Percentiles rank a stretch among this genome's conserved stretches.
Conservation (phyloP, 305 asterid genomes). For the Fraxinus latifolia region DNA sequence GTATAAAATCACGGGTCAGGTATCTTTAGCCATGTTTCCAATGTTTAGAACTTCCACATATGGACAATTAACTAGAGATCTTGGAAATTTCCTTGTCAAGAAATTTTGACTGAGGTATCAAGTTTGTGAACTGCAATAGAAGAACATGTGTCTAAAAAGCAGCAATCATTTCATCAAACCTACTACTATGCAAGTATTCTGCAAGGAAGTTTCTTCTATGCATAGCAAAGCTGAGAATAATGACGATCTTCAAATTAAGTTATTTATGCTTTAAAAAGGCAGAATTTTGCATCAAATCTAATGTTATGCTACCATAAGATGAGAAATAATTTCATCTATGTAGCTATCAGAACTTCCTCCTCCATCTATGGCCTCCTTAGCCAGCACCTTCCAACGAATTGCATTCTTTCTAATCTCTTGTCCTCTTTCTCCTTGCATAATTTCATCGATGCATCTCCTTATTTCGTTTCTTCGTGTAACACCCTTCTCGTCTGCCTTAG, state of each 20-base stretch:
- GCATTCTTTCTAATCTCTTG: constrained; percentile 26
- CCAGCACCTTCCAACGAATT: constrained; percentile 34
- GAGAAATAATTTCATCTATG: constrained; percentile 37
- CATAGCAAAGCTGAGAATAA: neutral
- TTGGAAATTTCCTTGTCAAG: neutral
- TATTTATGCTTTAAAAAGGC: neutral
- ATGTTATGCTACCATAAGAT: constrained; percentile 14
- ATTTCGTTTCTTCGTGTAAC: constrained; percentile 29
- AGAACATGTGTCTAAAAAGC: neutral
- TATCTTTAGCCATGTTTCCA: neutral
- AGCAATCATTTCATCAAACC: neutral
- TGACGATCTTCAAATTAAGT: neutral
- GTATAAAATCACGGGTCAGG: neutral
- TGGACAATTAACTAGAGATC: neutral
- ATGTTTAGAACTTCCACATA: neutral
- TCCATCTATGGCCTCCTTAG: constrained; percentile 40
- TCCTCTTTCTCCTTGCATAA: constrained; percentile 32
- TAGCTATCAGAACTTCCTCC: constrained; percentile 50
- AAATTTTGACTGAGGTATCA: neutral
- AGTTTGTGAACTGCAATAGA: neutral
- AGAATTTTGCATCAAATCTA: neutral
- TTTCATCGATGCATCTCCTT: constrained; percentile 26
- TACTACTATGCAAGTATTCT: neutral
- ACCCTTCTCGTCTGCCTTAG: constrained; percentile 31
- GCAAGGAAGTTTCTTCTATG: neutral